Evolutionary conservation across 2,329 filamentous ascomycete genomes (phyloP).

Genomic region (Onygena corvina): DNA sequence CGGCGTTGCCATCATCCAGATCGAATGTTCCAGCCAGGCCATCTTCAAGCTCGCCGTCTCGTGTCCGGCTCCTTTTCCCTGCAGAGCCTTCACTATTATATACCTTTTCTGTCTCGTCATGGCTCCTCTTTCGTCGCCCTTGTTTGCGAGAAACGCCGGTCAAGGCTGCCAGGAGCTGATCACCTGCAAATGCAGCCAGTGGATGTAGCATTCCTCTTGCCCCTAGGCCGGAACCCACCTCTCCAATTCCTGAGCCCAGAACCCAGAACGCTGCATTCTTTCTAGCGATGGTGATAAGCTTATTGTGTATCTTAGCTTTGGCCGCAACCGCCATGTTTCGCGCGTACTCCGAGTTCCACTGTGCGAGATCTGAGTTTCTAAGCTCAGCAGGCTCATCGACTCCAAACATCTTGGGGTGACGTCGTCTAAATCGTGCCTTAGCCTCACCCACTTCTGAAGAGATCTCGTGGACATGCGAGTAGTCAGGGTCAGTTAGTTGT

Average conservation of each 20-base stretch:
- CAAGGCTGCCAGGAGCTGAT: constrained; percentile 40
- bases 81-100: constrained; percentile 19
- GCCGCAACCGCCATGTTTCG: constrained; percentile 46
- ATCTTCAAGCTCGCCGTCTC: constrained; percentile 27
- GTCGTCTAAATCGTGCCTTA: constrained; percentile 21
- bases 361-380: constrained; percentile 43
- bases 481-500: constrained; percentile 15
- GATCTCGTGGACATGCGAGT: constrained; percentile 11
- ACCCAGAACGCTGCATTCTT: constrained; percentile 53
- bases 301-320: constrained; percentile 35
- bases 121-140: constrained; percentile 21
- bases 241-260: constrained; percentile 45
- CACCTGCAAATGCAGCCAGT: constrained; percentile 48
- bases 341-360: constrained; percentile 49
- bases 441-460: constrained; percentile 16
- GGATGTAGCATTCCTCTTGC: constrained; percentile 36
- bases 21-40: constrained; percentile 20
- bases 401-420: constrained; percentile 31
- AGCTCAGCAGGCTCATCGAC: constrained; percentile 43
- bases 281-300: constrained; percentile 40
- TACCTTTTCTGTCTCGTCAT: constrained; percentile 18
- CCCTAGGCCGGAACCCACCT: constrained; percentile 39
- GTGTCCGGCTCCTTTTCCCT: constrained; percentile 29
- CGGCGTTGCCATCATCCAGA: constrained; percentile 1
- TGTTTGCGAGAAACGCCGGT: constrained; percentile 24